These are phyloP conservation scores for Salix dunnii DNA, from an alignment of 345 rosid species.

Conservation along the genomic window DNA sequence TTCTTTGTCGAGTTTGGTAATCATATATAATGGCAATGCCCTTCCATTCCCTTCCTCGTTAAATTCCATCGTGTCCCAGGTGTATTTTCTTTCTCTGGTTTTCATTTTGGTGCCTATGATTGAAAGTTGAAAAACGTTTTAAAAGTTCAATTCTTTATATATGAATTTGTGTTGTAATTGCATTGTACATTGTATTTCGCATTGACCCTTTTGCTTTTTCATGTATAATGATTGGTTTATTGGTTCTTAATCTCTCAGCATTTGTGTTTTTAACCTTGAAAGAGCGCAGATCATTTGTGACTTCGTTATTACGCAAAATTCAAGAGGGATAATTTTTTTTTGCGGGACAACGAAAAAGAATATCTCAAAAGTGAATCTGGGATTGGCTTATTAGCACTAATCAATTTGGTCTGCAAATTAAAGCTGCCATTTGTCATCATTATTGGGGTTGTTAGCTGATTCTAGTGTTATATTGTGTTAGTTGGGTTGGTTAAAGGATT, in stretches of 20 bases:
- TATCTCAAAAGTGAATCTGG: constrained; percentile 5
- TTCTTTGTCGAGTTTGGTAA: background rate
- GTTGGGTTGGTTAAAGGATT: constrained; percentile 11
- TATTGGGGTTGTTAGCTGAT: constrained; percentile 9
- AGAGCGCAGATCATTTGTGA: background rate
- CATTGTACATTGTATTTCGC: background rate
- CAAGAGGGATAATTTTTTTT: background rate
- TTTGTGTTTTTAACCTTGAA: background rate
- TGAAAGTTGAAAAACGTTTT: background rate
- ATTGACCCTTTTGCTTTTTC: background rate
- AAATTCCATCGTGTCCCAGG: constrained; percentile 18
- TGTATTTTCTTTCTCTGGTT: background rate
- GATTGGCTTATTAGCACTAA: background rate
- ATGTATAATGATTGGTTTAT: background rate
- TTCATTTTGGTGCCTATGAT: background rate
- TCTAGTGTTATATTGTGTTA: constrained; percentile 9
- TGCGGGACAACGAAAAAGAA: background rate
- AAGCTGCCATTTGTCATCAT: background rate
- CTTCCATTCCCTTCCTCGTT: background rate
- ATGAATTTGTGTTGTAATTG: background rate
- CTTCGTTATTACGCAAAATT: background rate
- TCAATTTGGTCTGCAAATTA: background rate
- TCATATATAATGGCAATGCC: background rate
- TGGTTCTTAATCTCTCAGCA: background rate
- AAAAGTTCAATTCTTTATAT: background rate